phyloP scores from a whole-genome alignment of 345 rosid genomes.

The Melastoma malabathricum region DNA sequence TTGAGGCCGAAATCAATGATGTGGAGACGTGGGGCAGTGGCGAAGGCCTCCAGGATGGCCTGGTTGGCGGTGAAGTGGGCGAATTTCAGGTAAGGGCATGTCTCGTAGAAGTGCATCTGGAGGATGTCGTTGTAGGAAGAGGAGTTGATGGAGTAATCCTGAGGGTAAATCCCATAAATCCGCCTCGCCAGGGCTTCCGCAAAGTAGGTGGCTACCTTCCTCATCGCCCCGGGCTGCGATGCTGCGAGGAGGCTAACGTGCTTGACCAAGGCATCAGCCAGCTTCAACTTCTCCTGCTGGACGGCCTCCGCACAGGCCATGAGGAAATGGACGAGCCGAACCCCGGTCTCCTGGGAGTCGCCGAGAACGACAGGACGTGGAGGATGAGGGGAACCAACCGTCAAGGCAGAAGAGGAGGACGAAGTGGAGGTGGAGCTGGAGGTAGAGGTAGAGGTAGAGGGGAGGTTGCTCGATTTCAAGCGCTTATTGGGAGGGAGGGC shows the following conservation, averaged over 20 bases:
- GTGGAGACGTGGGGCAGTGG: conserved; percentile 46
- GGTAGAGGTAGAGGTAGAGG: conserved; percentile 11
- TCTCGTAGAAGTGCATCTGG: conserved; percentile 78
- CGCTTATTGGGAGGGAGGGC: conserved; percentile 34
- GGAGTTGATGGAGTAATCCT: conserved; percentile 19
- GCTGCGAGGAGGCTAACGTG: conserved; percentile 53
- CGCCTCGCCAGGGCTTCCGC: conserved; percentile 70
- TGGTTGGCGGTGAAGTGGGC: conserved; percentile 95
- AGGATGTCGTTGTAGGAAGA: conserved; percentile 37
- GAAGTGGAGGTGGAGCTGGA: neutral
- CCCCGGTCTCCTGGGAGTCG: conserved; percentile 78
- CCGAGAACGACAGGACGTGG: conserved; percentile 59
- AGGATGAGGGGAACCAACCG: neutral
- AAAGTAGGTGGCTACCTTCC: conserved; percentile 83
- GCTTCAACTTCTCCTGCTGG: conserved; percentile 42
- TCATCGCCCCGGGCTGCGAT: conserved; percentile 80
- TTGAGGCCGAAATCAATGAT: conserved; percentile 63
- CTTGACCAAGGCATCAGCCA: conserved; percentile 72
- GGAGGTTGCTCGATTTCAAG: conserved; percentile 13
- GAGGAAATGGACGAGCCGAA: conserved; percentile 69
- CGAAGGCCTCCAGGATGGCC: conserved; percentile 73
- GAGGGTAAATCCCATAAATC: conserved; percentile 57
- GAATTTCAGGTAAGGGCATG: conserved; percentile 83
- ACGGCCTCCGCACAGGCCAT: conserved; percentile 84
- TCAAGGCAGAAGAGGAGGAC: conserved; percentile 9